A percentile compares a stretch with the other conserved stretches of the same genome.
phyloP scores from a whole-genome alignment of 2,329 filamentous ascomycete genomes.

The Fusarium tjaetaba region DNA sequence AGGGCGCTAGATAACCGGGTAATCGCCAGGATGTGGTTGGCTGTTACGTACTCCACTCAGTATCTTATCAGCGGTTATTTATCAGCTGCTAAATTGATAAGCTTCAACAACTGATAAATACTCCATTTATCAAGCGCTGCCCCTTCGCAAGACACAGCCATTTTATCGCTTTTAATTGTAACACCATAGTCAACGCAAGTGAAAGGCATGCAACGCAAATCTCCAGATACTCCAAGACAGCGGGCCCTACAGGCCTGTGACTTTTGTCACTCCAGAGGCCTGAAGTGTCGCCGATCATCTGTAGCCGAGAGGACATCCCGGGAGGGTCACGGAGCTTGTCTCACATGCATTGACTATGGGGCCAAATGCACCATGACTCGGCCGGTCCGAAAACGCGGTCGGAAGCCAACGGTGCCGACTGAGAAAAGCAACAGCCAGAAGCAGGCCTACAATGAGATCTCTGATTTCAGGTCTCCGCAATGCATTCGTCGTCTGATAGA shows the following conservation, averaged over 20 bases:
- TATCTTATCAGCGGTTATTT: neutral
- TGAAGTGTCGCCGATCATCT: neutral
- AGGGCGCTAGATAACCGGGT: no score
- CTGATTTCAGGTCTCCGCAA: neutral
- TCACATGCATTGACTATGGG: neutral
- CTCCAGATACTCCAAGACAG: neutral
- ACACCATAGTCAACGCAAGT: no score
- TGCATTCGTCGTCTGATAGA: neutral
- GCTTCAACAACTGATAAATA: neutral
- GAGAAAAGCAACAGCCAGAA: neutral
- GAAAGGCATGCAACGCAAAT: neutral
- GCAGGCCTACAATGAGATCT: rapidly evolving
- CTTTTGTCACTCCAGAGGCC: neutral
- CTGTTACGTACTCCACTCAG: neutral
- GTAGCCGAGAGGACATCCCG: no score
- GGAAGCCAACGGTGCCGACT: neutral
- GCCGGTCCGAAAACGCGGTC: neutral
- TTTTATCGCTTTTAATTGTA: neutral
- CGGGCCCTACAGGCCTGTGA: neutral
- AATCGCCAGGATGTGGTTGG: neutral
- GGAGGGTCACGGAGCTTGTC: neutral
- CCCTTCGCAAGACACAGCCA: no score
- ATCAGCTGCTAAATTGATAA: conserved; percentile 5
- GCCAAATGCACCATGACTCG: neutral
- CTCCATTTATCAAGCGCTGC: no score